Percentiles rank a stretch among this genome's conserved stretches.
These are phyloP conservation scores for Cryptococcus deneoformans DNA, from an alignment of 1,284 basidiomycete genomes.

Conservation along the genomic window DNA sequence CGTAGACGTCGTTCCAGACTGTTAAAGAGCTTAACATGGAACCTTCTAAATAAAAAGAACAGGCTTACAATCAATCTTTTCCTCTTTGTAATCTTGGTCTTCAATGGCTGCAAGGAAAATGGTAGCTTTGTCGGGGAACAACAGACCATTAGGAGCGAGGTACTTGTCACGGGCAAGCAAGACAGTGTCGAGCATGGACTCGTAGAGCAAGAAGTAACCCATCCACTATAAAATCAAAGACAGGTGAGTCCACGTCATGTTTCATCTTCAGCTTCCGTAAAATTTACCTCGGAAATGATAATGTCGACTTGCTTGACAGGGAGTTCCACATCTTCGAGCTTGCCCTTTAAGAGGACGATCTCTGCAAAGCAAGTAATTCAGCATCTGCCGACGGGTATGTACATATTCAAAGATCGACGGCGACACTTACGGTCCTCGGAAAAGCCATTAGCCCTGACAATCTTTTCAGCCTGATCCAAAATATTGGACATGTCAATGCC, in stretches of 20 bases:
- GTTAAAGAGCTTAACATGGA: slow-evolving; percentile 4
- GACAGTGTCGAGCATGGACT: slow-evolving; percentile 99
- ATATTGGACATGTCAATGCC: slow-evolving; percentile 99
- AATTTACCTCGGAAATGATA: slow-evolving; percentile 83
- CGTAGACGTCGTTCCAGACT: slow-evolving; percentile 99
- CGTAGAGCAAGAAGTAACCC: slow-evolving; percentile 69
- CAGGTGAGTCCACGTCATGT: not conserved
- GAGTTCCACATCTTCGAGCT: slow-evolving; percentile 87
- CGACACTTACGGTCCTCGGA: slow-evolving; percentile 69
- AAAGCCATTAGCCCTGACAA: slow-evolving; percentile 91
- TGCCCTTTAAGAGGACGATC: slow-evolving; percentile 96
- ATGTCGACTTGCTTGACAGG: slow-evolving; percentile 92
- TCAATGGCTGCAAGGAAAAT: slow-evolving; percentile 97
- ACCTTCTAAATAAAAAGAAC: not conserved
- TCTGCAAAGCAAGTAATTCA: slow-evolving; percentile 51
- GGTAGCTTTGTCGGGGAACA: slow-evolving; percentile 95
- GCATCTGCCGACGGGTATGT: not conserved
- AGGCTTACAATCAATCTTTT: slow-evolving; percentile 94
- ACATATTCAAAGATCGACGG: not conserved
- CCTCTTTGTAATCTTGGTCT: slow-evolving; percentile 99
- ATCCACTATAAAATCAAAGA: slow-evolving; percentile 38
- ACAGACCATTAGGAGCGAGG: slow-evolving; percentile 81
- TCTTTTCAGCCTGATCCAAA: slow-evolving; percentile 97
- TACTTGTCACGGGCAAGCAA: slow-evolving; percentile 96
- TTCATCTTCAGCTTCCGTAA: not conserved